These are phyloP conservation scores for Castanopsis chinensis DNA, from an alignment of 306 rosid genomes.

Conservation along the genomic window DNA sequence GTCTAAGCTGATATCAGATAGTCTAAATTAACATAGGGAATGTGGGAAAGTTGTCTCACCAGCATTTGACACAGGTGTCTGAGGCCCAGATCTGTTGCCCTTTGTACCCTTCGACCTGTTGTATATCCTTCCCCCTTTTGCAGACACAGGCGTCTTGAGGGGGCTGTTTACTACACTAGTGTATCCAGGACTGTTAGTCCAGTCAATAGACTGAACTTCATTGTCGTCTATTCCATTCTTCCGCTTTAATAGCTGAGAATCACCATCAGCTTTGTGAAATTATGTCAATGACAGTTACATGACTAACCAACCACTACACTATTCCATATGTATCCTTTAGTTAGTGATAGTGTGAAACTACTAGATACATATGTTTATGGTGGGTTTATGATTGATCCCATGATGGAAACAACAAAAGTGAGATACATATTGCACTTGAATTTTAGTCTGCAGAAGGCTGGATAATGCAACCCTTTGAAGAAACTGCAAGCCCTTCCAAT, in stretches of 20 bases:
- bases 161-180: slow-evolving; percentile 43
- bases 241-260: slow-evolving; percentile 63
- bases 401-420: not conserved
- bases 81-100: slow-evolving; percentile 68
- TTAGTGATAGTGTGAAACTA: not conserved
- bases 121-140: slow-evolving; percentile 72
- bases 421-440: not conserved
- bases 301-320: not conserved
- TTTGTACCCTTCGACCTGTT: slow-evolving; percentile 65
- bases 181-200: slow-evolving; percentile 56
- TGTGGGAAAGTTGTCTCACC: slow-evolving; percentile 40
- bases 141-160: slow-evolving; percentile 73
- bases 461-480: not conserved
- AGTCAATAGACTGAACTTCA: slow-evolving; percentile 49
- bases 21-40: slow-evolving; percentile 1
- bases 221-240: slow-evolving; percentile 45
- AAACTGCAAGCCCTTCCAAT: not conserved
- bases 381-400: not conserved
- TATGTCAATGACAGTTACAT: not conserved
- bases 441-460: not conserved
- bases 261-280: slow-evolving; percentile 23
- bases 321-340: not conserved
- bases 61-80: slow-evolving; percentile 71
- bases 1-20: slow-evolving; percentile 7
- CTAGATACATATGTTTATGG: not conserved